Evolutionary conservation across 768 basidiomycete genomes (phyloP), one percentile per base, ranked within the genome.

Genomic region (Phylloporus sp.): DNA sequence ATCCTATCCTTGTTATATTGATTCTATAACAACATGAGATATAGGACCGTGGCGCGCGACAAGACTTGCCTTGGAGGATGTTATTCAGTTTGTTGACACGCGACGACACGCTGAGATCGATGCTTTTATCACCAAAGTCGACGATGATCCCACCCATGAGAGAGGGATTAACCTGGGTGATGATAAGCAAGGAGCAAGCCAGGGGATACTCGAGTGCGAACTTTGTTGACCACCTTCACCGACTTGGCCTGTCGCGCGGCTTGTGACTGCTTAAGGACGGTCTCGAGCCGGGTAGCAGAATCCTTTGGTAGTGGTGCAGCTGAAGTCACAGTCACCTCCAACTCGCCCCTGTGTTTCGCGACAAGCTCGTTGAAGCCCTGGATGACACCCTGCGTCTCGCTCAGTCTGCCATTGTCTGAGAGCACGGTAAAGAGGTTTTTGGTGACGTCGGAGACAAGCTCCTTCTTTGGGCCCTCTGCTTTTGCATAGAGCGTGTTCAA

Each of bases 51-150:
- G 12, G 7, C 16, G 15, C 41, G 44, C 6, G 27, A 34, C 26
- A 8, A 47, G 27, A 76, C 89, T 58, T 71, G 91, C 93, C 84
- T 68, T 87, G 81, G 45, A 98, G 76, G 64, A 88, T 80, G 59
- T 81, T 82, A 80, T 97, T 97, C 67, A 97, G 82, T 73, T 94
- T 95, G 69, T 86, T 95, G 63, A 98, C 92, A 49, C 91, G 90
- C 29, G 91, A 92, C 44, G 85, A 86, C 50, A 95, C 94, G 61
- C 91, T 95, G 53, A 98, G 80, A 74, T 99, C 97, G 62, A 99
- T 88, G 47, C 92, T 93, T 79, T 95, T 95, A 78, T 97, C 97
- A 57, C 94, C 95, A 66, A 99, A 93, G 74, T 99, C 97, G 44
- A 99, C 86, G 54, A 97, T 79, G 53, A 98, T 70, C 45, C 97